Evolutionary conservation across 73 alveolate genomes (phyloP).

Genomic region (Paramecium sonneborni): DNA sequence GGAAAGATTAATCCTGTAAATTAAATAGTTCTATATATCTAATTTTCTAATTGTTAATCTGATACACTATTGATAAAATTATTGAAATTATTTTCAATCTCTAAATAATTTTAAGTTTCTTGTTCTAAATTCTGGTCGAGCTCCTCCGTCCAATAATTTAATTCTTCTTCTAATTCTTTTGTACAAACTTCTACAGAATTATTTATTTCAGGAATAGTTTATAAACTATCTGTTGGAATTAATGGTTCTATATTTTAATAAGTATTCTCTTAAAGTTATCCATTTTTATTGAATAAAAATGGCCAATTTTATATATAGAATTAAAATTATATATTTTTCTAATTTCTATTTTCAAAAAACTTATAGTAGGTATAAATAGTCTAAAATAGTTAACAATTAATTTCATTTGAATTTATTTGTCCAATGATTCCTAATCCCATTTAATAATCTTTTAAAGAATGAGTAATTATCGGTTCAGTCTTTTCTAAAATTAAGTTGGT

Average conservation of each 20-base stretch:
- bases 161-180: not conserved
- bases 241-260: not conserved
- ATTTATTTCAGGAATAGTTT: not conserved
- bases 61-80: not conserved
- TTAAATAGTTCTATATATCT: too few species aligned
- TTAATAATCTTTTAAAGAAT: not conserved
- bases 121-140: not conserved
- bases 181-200: not conserved
- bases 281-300: not conserved
- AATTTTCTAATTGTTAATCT: not conserved
- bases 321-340: too few species aligned
- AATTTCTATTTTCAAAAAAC: too few species aligned
- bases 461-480: not conserved
- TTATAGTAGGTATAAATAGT: not conserved
- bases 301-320: not conserved
- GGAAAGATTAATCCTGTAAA: not conserved
- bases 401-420: not conserved
- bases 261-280: not conserved
- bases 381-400: not conserved
- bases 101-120: not conserved
- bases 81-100: not conserved
- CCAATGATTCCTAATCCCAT: not conserved
- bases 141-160: not conserved
- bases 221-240: not conserved
- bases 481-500: not conserved